Evolutionary conservation across 768 basidiomycete genomes (phyloP).

Genomic region (Roridomyces roridus): DNA sequence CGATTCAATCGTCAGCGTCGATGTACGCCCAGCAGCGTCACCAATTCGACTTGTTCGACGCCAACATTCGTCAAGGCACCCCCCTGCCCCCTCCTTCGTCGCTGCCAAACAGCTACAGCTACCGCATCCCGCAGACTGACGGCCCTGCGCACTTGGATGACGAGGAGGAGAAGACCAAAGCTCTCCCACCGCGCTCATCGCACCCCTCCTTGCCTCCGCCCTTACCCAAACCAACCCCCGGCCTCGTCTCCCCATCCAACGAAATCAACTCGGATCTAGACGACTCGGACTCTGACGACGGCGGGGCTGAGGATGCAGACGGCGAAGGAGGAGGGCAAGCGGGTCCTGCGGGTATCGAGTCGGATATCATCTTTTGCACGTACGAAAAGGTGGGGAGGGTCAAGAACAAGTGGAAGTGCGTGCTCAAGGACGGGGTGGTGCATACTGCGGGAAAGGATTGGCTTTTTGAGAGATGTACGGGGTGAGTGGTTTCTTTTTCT

Average conservation of each 20-base stretch:
- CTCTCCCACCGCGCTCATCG: constrained; percentile 52
- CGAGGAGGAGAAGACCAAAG: constrained; percentile 47
- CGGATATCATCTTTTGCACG: constrained; percentile 80
- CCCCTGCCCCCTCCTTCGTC: not conserved
- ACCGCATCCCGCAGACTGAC: constrained; percentile 30
- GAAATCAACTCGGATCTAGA: constrained; percentile 84
- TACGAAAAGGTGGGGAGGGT: constrained; percentile 86
- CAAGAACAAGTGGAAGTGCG: constrained; percentile 90
- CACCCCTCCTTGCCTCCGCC: constrained; percentile 53
- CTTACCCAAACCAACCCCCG: constrained; percentile 26
- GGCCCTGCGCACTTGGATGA: constrained; percentile 28
- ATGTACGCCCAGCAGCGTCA: not conserved
- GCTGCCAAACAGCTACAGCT: constrained; percentile 40
- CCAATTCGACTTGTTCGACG: constrained; percentile 20
- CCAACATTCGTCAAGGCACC: too few relatives aligned
- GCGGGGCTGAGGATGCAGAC: constrained; percentile 16
- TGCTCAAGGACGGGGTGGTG: constrained; percentile 83
- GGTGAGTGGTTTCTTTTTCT: constrained; percentile 48
- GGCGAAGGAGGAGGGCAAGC: constrained; percentile 64
- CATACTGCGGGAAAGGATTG: constrained; percentile 81
- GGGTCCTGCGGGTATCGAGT: constrained; percentile 53
- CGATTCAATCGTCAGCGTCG: too few relatives aligned
- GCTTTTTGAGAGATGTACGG: constrained; percentile 78
- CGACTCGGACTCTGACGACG: constrained; percentile 50
- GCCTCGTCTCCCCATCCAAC: constrained; percentile 28